Conservation (phyloP, 306 rosid species). For the Dalbergia oliveri region DNA sequence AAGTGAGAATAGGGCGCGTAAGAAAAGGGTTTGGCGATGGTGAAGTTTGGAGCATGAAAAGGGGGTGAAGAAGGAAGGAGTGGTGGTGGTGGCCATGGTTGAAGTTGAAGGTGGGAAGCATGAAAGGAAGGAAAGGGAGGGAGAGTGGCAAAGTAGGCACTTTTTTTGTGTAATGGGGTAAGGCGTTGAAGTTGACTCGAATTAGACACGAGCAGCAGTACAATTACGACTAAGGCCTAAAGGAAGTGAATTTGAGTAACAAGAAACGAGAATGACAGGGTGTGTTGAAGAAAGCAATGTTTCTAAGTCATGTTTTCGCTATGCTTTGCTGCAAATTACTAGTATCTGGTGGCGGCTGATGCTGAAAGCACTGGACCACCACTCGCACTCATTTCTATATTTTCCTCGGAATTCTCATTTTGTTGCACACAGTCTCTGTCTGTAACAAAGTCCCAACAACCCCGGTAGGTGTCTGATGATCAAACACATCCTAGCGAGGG, state of each 20-base stretch:
- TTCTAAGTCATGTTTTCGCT: neutral
- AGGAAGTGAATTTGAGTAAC: neutral
- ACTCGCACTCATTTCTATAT: neutral
- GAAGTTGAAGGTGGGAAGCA: conserved; percentile 19
- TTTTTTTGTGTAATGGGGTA: neutral
- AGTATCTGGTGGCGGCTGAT: neutral
- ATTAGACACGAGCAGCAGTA: neutral
- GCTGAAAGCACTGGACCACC: neutral
- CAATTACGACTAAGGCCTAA: neutral
- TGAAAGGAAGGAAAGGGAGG: neutral
- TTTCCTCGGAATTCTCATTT: neutral
- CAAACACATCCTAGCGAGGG: no score
- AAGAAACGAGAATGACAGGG: neutral
- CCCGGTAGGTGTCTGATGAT: no score
- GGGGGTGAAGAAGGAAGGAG: conserved; percentile 23
- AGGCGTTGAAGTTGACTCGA: neutral
- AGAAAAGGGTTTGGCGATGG: no score
- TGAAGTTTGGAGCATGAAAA: conserved; percentile 32
- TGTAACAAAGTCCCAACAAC: no score
- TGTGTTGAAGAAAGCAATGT: neutral
- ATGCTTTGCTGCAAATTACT: neutral
- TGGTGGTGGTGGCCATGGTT: conserved; percentile 52
- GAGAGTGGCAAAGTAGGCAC: neutral
- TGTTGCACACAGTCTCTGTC: neutral
- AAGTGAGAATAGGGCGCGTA: conserved; percentile 8